phyloP scores from a whole-genome alignment of 495 filamentous ascomycete genomes.

The Tuber indicum region DNA sequence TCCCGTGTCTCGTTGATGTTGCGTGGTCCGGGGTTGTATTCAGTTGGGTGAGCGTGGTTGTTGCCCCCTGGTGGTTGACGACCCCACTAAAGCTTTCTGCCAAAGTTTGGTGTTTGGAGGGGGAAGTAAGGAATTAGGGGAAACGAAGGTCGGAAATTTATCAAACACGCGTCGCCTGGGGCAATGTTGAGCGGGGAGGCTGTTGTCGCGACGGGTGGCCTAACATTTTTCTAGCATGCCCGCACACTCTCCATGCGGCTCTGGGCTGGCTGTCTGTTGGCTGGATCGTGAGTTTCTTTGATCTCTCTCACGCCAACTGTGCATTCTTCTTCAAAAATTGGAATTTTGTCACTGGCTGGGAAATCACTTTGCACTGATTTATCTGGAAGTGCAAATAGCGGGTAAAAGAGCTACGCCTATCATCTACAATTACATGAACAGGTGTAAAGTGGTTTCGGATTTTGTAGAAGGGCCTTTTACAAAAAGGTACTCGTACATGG shows the following conservation, averaged over 20 bases:
- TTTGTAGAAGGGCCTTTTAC: too few species aligned
- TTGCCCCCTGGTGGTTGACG: constrained; percentile 1
- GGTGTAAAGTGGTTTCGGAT: too few species aligned
- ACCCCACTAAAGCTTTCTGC: constrained; percentile 14
- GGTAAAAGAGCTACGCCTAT: too few species aligned
- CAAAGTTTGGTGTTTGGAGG: constrained; percentile 5
- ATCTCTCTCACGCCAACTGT: not conserved
- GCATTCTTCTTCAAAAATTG: not conserved
- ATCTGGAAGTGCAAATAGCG: too few species aligned
- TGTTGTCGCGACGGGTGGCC: not conserved
- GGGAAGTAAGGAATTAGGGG: not conserved
- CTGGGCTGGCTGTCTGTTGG: not conserved
- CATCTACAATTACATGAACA: too few species aligned
- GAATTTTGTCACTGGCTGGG: too few species aligned
- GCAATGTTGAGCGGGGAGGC: not conserved
- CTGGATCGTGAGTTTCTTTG: not conserved
- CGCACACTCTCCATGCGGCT: not conserved
- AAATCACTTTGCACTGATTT: too few species aligned
- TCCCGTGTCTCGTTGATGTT: not conserved
- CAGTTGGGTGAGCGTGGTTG: constrained; percentile 2
- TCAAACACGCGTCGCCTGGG: not conserved
- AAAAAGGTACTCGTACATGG: too few species aligned
- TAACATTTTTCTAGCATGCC: not conserved
- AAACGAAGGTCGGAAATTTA: not conserved
- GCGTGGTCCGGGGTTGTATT: constrained; percentile 6